A percentile compares a stretch with the other conserved stretches of the same genome.
Evolutionary conservation across 805 yeast genomes (phyloP).

Genomic region (Spathaspora sp.): DNA sequence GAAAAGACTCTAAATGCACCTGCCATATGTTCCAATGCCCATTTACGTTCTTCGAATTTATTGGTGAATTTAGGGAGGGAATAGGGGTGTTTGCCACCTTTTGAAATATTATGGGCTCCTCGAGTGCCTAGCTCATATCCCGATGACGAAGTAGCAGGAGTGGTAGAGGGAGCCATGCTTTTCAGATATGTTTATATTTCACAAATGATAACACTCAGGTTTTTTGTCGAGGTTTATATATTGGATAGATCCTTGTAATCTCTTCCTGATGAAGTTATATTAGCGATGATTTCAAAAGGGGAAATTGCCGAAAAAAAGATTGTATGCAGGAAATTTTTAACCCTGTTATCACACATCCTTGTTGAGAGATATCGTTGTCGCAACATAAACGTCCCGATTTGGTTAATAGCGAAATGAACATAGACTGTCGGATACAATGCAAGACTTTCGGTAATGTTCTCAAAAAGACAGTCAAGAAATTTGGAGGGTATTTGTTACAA

Average conservation of each 20-base stretch:
- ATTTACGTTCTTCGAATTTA: slow-evolving; percentile 46
- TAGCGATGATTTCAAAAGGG: background rate
- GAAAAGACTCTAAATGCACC: slow-evolving; percentile 82
- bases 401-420: background rate
- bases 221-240: background rate
- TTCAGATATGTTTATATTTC: background rate
- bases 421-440: background rate
- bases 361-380: background rate
- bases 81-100: slow-evolving; percentile 50
- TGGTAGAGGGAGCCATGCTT: slow-evolving; percentile 1
- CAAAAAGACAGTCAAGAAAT: background rate
- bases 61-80: slow-evolving; percentile 51
- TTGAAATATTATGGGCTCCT: slow-evolving; percentile 61
- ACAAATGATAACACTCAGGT: background rate
- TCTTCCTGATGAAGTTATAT: background rate
- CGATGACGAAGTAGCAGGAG: slow-evolving; percentile 1
- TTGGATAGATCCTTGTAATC: background rate
- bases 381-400: background rate
- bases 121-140: slow-evolving; percentile 40
- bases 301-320: background rate
- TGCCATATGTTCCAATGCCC: slow-evolving; percentile 72
- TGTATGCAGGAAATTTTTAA: background rate
- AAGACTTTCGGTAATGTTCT: background rate
- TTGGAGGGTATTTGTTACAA: too few relatives aligned
- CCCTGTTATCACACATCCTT: too few relatives aligned